phyloP scores from a whole-genome alignment of 1,139 yeast genomes.

The Suhomyces chickasaworum region DNA sequence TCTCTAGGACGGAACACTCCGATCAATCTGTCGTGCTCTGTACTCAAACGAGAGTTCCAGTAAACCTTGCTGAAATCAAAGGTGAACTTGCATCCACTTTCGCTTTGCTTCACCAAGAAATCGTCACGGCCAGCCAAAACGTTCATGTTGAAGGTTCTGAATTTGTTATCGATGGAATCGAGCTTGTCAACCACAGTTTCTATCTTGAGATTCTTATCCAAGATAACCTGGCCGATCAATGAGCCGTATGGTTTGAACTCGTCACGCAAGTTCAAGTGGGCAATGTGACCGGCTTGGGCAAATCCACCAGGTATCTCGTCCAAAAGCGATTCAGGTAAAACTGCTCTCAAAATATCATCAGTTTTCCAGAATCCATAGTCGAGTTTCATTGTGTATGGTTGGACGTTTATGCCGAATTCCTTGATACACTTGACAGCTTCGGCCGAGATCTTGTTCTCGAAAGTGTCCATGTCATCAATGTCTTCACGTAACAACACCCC shows the following conservation, averaged over 20 bases:
- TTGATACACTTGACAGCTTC: slow-evolving; percentile 47
- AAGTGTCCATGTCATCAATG: slow-evolving; percentile 41
- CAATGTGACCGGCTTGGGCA: slow-evolving; percentile 94
- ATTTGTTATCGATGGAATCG: slow-evolving; percentile 82
- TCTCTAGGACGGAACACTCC: slow-evolving; percentile 59
- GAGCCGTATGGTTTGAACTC: slow-evolving; percentile 82
- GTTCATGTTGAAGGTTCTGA: slow-evolving; percentile 92
- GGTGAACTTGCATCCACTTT: slow-evolving; percentile 80
- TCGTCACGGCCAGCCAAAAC: slow-evolving; percentile 81
- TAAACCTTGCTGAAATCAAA: slow-evolving; percentile 93
- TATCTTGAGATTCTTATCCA: slow-evolving; percentile 80
- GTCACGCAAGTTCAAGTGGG: slow-evolving; percentile 83
- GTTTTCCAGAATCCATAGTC: slow-evolving; percentile 84
- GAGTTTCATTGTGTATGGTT: slow-evolving; percentile 58
- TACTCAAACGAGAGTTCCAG: slow-evolving; percentile 94
- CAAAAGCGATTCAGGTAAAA: slow-evolving; percentile 69
- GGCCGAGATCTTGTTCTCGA: slow-evolving; percentile 41
- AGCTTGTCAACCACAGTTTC: slow-evolving; percentile 94
- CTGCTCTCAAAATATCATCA: slow-evolving; percentile 78
- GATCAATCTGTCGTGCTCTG: slow-evolving; percentile 88
- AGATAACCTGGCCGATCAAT: slow-evolving; percentile 84
- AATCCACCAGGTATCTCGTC: slow-evolving; percentile 88
- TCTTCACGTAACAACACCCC: slow-evolving; percentile 67
- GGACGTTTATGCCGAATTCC: slow-evolving; percentile 48
- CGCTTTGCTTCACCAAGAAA: slow-evolving; percentile 81